Evolutionary conservation across 2,329 filamentous ascomycete species (phyloP).

Genomic region (Tolypocladium amazonense): DNA sequence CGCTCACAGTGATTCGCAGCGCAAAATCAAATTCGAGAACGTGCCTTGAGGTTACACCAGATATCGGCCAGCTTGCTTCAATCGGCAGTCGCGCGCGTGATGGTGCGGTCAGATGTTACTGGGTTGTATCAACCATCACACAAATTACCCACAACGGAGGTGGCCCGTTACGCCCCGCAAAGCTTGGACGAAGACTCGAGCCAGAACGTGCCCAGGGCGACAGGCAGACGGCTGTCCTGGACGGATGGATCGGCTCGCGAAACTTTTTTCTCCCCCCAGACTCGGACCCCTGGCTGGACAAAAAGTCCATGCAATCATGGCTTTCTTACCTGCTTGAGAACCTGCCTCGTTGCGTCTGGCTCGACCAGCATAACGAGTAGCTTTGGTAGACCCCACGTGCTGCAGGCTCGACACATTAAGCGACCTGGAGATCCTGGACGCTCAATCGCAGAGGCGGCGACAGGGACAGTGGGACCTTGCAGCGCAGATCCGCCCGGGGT

Average conservation of each 20-base stretch:
- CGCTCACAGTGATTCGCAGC: too few relatives aligned
- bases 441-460: not conserved
- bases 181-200: not conserved
- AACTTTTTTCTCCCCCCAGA: not conserved
- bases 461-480: not conserved
- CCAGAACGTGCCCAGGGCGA: constrained; percentile 2
- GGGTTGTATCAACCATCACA: not conserved
- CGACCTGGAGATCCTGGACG: not conserved
- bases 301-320: not conserved
- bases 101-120: not conserved
- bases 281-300: not conserved
- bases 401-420: not conserved
- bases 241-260: constrained; percentile 6
- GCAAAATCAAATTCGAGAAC: not conserved
- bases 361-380: not conserved
- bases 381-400: not conserved
- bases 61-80: too few relatives aligned
- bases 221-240: constrained; percentile 1
- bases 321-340: not conserved
- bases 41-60: too few relatives aligned
- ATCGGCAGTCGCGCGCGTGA: not conserved
- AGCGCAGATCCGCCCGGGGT: not conserved
- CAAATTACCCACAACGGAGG: not conserved
- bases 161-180: not conserved
- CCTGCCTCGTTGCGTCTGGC: not conserved